Evolutionary conservation across 179 eudicot genomes (phyloP).

Genomic region (Corrigiola litoralis): DNA sequence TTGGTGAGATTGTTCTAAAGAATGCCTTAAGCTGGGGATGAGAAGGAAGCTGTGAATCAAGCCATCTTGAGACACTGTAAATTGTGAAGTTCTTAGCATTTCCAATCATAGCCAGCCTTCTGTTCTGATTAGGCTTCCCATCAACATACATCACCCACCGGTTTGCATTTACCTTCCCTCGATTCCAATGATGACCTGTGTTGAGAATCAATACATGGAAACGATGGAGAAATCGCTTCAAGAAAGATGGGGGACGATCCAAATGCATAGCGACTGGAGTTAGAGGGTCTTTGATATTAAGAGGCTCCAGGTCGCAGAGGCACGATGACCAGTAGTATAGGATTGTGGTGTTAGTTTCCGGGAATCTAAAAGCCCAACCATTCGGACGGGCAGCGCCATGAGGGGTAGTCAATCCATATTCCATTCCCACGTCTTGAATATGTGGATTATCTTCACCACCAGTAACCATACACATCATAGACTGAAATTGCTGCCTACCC

Average conservation of each 20-base stretch:
- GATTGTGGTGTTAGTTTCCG: constrained; percentile 67
- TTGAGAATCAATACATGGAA: constrained; percentile 65
- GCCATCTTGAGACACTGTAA: constrained; percentile 54
- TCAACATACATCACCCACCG: constrained; percentile 76
- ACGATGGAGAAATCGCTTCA: constrained; percentile 35
- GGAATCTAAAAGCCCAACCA: constrained; percentile 81
- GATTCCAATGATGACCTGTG: constrained; percentile 94
- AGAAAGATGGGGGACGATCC: constrained; percentile 71
- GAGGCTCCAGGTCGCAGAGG: constrained; percentile 63
- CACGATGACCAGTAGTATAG: constrained; percentile 85
- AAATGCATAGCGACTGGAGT: constrained; percentile 70
- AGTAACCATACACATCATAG: constrained; percentile 84
- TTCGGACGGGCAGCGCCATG: constrained; percentile 66
- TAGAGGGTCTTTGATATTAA: constrained; percentile 36
- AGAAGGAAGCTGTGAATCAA: constrained; percentile 47
- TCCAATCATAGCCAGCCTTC: constrained; percentile 48
- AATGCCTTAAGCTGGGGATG: constrained; percentile 64
- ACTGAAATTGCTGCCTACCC: constrained; percentile 84
- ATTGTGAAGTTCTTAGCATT: constrained; percentile 68
- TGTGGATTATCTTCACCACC: constrained; percentile 58
- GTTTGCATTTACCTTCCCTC: constrained; percentile 70
- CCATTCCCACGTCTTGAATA: constrained; percentile 48
- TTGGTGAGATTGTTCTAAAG: constrained; percentile 66
- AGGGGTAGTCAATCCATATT: constrained; percentile 50
- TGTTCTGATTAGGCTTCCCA: constrained; percentile 50